These are phyloP conservation scores for Malus domestica DNA, from an alignment of 306 rosid genomes.

Conservation along the genomic window ASM211411v1 NC_041801.1:41466001-41466500, in stretches of 20 bases:
- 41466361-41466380: neutral
- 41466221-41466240: too few species aligned
- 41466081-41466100: too few species aligned
- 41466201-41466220: too few species aligned
- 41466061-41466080: neutral
- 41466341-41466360: neutral
- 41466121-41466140: too few species aligned
- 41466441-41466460: too few species aligned
- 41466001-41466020: neutral
- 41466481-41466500: neutral
- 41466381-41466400: neutral
- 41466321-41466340: neutral
- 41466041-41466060: neutral
- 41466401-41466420: neutral
- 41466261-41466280: neutral
- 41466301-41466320: neutral
- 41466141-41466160: too few species aligned
- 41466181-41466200: too few species aligned
- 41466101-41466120: too few species aligned
- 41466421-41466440: neutral
- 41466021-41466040: neutral
- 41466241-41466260: neutral
- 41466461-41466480: neutral
- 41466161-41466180: too few species aligned
- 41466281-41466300: neutral